Evolutionary conservation across 148 eudicot genomes (phyloP).

Genomic region (Silene uniflora): DNA sequence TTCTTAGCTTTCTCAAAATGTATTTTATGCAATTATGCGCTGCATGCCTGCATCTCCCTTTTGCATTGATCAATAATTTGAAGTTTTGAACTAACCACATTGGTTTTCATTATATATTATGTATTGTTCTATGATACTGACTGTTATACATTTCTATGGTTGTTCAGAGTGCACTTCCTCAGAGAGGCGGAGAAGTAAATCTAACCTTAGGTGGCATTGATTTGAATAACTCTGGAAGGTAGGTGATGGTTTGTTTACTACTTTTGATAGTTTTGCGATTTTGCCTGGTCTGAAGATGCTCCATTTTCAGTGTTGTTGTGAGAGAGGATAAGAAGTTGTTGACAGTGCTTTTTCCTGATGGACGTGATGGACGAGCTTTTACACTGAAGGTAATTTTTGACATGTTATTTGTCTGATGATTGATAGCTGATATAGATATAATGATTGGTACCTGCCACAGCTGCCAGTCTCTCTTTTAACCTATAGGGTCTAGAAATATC

Average conservation of each 20-base stretch:
- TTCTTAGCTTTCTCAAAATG: constrained; percentile 3
- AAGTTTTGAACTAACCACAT: background rate
- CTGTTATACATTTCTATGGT: constrained; percentile 12
- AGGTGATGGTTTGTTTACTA: constrained; percentile 16
- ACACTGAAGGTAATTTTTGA: constrained; percentile 70
- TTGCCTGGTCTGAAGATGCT: constrained; percentile 17
- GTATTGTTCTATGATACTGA: background rate
- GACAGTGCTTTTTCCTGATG: constrained; percentile 96
- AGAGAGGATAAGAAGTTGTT: constrained; percentile 94
- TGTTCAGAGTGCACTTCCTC: constrained; percentile 86
- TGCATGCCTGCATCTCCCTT: background rate
- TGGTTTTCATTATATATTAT: background rate
- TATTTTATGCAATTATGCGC: constrained; percentile 3
- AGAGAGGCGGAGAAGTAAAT: constrained; percentile 97
- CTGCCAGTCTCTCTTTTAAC: background rate
- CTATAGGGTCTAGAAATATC: constrained; percentile 3
- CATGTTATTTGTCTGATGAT: background rate
- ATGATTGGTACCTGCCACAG: background rate
- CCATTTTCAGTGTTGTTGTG: constrained; percentile 82
- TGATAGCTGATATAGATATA: constrained; percentile 4
- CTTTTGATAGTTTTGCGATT: background rate
- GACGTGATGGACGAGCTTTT: constrained; percentile 98
- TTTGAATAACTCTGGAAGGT: constrained; percentile 99
- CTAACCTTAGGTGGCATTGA: constrained; percentile 97
- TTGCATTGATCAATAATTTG: background rate